These are phyloP conservation scores for Bipolaris oryzae DNA, from an alignment of 2,329 filamentous ascomycete genomes.

Conservation along the genomic window DNA sequence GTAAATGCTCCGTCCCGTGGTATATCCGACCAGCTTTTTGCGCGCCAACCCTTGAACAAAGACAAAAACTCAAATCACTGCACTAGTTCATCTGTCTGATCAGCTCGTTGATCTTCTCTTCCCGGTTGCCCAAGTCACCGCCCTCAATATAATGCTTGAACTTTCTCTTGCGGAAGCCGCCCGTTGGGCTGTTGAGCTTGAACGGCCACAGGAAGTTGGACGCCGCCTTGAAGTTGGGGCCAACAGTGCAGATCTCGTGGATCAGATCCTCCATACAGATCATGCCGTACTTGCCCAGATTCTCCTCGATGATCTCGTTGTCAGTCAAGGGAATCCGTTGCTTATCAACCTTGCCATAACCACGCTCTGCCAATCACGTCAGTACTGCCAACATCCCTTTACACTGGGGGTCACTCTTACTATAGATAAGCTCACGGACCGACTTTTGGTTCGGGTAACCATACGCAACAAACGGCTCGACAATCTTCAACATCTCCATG, in stretches of 20 bases:
- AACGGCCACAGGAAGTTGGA: conserved; percentile 99
- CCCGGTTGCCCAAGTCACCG: conserved; percentile 97
- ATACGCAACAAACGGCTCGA: conserved; percentile 99
- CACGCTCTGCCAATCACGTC: conserved; percentile 62
- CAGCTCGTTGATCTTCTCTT: conserved; percentile 96
- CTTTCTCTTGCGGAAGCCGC: conserved; percentile 94
- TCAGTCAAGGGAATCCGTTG: conserved; percentile 95
- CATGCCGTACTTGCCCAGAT: conserved; percentile 95
- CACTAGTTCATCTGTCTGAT: conserved; percentile 98
- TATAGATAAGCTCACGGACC: conserved; percentile 99
- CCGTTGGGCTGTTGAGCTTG: conserved; percentile 98
- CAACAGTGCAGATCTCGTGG: conserved; percentile 96
- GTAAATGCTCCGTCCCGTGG: conserved; percentile 31
- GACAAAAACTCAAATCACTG: conserved; percentile 5
- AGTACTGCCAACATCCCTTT: conserved; percentile 9
- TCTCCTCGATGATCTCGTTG: conserved; percentile 96
- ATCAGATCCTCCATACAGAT: conserved; percentile 99
- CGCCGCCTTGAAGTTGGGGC: conserved; percentile 98
- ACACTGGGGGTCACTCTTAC: conserved; percentile 78
- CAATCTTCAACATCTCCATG: conserved; percentile 92
- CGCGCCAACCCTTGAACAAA: conserved; percentile 16
- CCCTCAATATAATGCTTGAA: conserved; percentile 99
- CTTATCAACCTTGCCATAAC: conserved; percentile 99
- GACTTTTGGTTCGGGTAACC: conserved; percentile 99
- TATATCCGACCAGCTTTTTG: conserved; percentile 24